Evolutionary conservation across 768 basidiomycete species (phyloP).

Genomic region (Termitomyces heimii): DNA sequence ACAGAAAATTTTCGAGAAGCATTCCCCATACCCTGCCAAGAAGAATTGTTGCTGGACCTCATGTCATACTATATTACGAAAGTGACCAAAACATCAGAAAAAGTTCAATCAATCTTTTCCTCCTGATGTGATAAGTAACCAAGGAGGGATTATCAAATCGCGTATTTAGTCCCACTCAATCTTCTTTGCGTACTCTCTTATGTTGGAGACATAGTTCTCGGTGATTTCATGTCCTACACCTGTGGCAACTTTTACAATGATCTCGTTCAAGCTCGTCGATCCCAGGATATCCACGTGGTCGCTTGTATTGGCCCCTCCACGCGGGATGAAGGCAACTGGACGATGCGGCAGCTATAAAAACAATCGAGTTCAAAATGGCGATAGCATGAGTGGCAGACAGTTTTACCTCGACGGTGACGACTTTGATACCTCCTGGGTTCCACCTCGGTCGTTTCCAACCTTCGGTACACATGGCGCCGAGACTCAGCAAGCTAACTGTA

Average conservation of each 20-base stretch:
- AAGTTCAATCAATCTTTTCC: slow-evolving; percentile 13
- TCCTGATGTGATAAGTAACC: not conserved
- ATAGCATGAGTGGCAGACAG: not conserved
- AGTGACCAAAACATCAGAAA: slow-evolving; percentile 15
- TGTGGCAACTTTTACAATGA: slow-evolving; percentile 86
- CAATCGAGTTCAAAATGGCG: not conserved
- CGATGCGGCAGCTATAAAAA: slow-evolving; percentile 64
- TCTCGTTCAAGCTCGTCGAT: slow-evolving; percentile 77
- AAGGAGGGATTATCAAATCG: not conserved
- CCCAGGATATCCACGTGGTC: slow-evolving; percentile 88
- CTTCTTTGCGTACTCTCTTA: slow-evolving; percentile 65
- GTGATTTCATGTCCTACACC: slow-evolving; percentile 71
- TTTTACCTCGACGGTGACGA: slow-evolving; percentile 82
- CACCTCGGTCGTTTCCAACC: slow-evolving; percentile 87
- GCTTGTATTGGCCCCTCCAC: slow-evolving; percentile 89
- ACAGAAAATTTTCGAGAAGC: slow-evolving; percentile 13
- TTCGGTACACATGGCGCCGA: slow-evolving; percentile 95
- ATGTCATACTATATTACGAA: slow-evolving; percentile 19
- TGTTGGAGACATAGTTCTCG: slow-evolving; percentile 69
- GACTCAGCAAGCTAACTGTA: slow-evolving; percentile 77
- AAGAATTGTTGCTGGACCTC: slow-evolving; percentile 12
- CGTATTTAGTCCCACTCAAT: slow-evolving; percentile 72
- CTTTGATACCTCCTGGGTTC: slow-evolving; percentile 87
- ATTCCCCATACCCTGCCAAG: slow-evolving; percentile 12
- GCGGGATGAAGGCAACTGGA: slow-evolving; percentile 64